Conservation (phyloP, 768 basidiomycete species). For the Candolleomyces efflorescens region DNA sequence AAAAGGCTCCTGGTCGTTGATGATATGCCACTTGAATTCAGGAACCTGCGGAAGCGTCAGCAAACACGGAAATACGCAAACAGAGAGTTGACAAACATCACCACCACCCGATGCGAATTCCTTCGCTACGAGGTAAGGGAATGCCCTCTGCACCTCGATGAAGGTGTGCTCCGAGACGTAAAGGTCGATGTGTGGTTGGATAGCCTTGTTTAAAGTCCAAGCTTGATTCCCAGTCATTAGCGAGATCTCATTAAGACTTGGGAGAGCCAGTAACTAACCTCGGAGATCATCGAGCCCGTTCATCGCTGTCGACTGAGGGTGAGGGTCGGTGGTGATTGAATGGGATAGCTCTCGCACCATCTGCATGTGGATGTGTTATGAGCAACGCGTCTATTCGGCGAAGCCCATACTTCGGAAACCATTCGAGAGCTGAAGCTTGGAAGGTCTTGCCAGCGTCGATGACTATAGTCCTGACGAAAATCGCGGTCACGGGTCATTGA, state of each 20-base stretch:
- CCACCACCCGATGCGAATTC: constrained; percentile 79
- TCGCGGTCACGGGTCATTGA: background rate
- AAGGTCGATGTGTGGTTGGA: constrained; percentile 72
- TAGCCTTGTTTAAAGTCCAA: constrained; percentile 65
- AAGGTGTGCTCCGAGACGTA: constrained; percentile 68
- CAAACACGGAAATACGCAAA: background rate
- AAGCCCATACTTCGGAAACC: constrained; percentile 67
- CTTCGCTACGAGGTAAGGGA: constrained; percentile 78
- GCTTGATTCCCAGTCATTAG: constrained; percentile 31
- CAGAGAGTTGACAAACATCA: constrained; percentile 43
- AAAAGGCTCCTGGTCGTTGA: constrained; percentile 64
- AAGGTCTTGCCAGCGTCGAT: constrained; percentile 89
- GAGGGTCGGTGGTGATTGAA: background rate
- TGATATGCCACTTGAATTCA: constrained; percentile 78
- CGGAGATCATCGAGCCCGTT: constrained; percentile 88
- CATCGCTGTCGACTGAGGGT: constrained; percentile 47
- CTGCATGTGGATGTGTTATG: constrained; percentile 86
- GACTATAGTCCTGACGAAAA: constrained; percentile 58
- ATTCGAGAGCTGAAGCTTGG: constrained; percentile 44
- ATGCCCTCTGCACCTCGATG: constrained; percentile 59
- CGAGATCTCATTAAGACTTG: constrained; percentile 2
- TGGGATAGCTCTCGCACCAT: constrained; percentile 38
- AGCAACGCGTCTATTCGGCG: constrained; percentile 56
- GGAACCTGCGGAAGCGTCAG: constrained; percentile 51
- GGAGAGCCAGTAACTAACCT: constrained; percentile 38